Conservation (phyloP, 306 rosid species). For the Cicer cuneatum region DNA sequence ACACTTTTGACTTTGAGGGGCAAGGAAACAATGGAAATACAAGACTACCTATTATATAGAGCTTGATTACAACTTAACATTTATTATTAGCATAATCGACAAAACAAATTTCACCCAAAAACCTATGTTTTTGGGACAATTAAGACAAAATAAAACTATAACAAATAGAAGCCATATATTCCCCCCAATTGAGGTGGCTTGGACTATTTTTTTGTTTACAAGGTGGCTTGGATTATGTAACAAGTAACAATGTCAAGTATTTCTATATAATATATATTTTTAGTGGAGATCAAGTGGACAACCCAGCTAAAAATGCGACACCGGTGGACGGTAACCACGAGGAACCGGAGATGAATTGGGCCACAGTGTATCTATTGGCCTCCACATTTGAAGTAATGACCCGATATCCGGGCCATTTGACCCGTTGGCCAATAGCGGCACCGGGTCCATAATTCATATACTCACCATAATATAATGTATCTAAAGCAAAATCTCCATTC, state of each 20-base stretch:
- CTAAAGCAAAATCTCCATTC: conserved; percentile 64
- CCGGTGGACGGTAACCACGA: conserved; percentile 93
- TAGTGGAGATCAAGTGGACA: conserved; percentile 49
- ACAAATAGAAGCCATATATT: conserved; percentile 12
- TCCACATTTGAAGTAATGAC: conserved; percentile 73
- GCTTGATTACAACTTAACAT: conserved; percentile 15
- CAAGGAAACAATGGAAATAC: neutral
- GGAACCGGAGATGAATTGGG: conserved; percentile 73
- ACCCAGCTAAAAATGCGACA: conserved; percentile 81
- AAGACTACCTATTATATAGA: neutral
- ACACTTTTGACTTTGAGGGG: neutral
- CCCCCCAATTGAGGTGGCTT: conserved; percentile 6
- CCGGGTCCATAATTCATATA: conserved; percentile 93
- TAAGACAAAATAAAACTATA: conserved; percentile 25
- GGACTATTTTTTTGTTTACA: too few relatives aligned
- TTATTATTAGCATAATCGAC: conserved; percentile 27
- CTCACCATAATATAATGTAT: conserved; percentile 84
- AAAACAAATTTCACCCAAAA: conserved; percentile 21
- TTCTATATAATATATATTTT: neutral
- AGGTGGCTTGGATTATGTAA: neutral
- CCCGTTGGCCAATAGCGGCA: conserved; percentile 71
- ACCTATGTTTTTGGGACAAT: conserved; percentile 20
- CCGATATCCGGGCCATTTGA: conserved; percentile 83
- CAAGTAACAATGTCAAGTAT: neutral
- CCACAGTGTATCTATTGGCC: conserved; percentile 76